phyloP scores from a whole-genome alignment of 2,329 filamentous ascomycete species.

The Calonectria pteridis region DNA sequence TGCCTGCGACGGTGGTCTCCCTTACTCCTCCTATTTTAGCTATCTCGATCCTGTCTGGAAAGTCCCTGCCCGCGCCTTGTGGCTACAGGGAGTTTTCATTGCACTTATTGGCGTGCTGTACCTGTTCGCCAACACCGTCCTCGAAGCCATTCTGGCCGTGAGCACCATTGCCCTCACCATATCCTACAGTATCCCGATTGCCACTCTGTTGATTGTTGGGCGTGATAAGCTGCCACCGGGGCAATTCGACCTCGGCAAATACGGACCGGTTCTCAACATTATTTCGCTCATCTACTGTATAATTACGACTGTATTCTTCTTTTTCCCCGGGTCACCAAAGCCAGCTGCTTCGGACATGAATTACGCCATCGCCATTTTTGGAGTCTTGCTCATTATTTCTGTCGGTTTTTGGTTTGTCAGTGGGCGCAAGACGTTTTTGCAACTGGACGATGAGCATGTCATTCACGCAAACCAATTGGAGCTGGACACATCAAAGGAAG shows the following conservation, averaged over 20 bases:
- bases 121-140: slow-evolving; percentile 64
- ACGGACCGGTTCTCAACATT: slow-evolving; percentile 57
- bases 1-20: slow-evolving; percentile 62
- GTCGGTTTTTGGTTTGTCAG: slow-evolving; percentile 63
- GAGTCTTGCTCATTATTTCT: slow-evolving; percentile 63
- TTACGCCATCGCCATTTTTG: slow-evolving; percentile 68
- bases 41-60: slow-evolving; percentile 61
- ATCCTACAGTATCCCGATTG: slow-evolving; percentile 62
- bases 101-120: slow-evolving; percentile 64
- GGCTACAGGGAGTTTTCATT: slow-evolving; percentile 60
- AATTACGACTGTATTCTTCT: slow-evolving; percentile 67
- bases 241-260: slow-evolving; percentile 59
- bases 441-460: slow-evolving; percentile 6
- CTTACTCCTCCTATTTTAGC: slow-evolving; percentile 60
- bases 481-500: neutral
- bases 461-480: neutral
- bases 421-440: slow-evolving; percentile 53
- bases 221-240: slow-evolving; percentile 63
- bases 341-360: slow-evolving; percentile 64
- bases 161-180: slow-evolving; percentile 69
- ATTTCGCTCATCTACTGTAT: slow-evolving; percentile 63
- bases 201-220: slow-evolving; percentile 60
- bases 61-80: slow-evolving; percentile 64
- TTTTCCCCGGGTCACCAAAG: slow-evolving; percentile 56
- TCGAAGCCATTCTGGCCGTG: slow-evolving; percentile 65